phyloP scores from a whole-genome alignment of 108 stramenopile genomes.

The Epithemia pelagica region DNA sequence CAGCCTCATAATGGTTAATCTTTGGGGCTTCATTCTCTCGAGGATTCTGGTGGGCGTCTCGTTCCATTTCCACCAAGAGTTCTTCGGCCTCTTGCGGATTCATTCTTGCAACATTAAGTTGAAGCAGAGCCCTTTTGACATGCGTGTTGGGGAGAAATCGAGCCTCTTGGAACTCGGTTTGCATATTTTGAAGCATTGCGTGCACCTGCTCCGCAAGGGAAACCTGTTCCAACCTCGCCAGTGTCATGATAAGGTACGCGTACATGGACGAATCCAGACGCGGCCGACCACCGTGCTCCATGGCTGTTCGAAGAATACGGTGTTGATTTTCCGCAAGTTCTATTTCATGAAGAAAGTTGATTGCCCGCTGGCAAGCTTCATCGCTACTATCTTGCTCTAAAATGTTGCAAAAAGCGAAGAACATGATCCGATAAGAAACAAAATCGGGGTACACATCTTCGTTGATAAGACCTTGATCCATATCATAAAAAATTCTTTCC shows the following conservation, averaged over 20 bases:
- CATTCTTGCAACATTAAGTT: background rate
- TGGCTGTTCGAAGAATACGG: background rate
- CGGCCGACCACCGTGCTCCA: background rate
- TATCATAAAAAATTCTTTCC: conserved; percentile 1
- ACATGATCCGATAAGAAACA: conserved; percentile 6
- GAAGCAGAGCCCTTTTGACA: background rate
- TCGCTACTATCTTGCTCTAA: background rate
- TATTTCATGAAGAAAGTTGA: background rate
- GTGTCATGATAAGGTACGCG: background rate
- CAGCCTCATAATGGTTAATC: conserved; percentile 5
- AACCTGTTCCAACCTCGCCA: background rate
- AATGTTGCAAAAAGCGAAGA: background rate
- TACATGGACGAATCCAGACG: background rate
- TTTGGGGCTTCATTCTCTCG: background rate
- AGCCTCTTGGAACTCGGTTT: background rate
- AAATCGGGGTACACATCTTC: conserved; percentile 2
- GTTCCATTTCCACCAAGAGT: background rate
- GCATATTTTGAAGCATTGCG: background rate
- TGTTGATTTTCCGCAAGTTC: background rate
- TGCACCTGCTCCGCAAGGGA: background rate
- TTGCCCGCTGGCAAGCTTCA: background rate
- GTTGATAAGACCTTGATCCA: background rate
- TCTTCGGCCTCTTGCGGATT: conserved; percentile 1
- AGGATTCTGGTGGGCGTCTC: background rate
- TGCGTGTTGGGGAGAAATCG: background rate